These are phyloP conservation scores for Aspergillus steynii DNA, from an alignment of 495 filamentous ascomycete species.

Conservation along the genomic window DNA sequence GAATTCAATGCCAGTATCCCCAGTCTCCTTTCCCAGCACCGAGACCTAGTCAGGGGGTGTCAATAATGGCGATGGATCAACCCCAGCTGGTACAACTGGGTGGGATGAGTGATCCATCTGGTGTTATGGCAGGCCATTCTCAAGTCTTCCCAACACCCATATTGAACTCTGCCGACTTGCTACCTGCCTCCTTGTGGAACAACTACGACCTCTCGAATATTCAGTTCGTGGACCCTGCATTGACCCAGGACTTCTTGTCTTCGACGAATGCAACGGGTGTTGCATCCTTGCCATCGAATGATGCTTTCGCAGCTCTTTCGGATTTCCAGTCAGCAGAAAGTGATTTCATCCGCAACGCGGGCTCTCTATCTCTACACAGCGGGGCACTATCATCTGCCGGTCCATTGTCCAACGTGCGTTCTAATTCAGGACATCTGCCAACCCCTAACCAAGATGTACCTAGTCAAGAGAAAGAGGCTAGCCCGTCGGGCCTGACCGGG, in stretches of 20 bases:
- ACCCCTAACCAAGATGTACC: not conserved
- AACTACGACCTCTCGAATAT: not conserved
- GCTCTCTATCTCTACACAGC: not conserved
- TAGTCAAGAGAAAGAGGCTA: not conserved
- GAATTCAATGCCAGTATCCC: conserved; percentile 16
- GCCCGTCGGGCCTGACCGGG: not conserved
- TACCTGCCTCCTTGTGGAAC: not conserved
- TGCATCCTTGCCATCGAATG: conserved; percentile 8
- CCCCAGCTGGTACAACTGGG: not conserved
- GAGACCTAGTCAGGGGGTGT: not conserved
- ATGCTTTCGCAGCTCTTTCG: conserved; percentile 9
- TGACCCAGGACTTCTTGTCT: conserved; percentile 1
- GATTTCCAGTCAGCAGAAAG: conserved; percentile 6
- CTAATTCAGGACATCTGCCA: not conserved
- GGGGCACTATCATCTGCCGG: not conserved
- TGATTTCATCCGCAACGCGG: conserved; percentile 5
- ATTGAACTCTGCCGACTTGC: not conserved
- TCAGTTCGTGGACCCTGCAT: not conserved
- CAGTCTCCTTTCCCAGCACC: conserved; percentile 9
- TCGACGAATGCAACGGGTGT: not conserved
- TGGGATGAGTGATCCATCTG: not conserved
- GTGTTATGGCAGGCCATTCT: not conserved
- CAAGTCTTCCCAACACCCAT: not conserved
- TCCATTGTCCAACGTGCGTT: not conserved
- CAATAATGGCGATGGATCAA: not conserved